These are phyloP conservation scores for Kuraishia piskuri DNA, from an alignment of 805 yeast genomes.

Conservation along the genomic window DNA sequence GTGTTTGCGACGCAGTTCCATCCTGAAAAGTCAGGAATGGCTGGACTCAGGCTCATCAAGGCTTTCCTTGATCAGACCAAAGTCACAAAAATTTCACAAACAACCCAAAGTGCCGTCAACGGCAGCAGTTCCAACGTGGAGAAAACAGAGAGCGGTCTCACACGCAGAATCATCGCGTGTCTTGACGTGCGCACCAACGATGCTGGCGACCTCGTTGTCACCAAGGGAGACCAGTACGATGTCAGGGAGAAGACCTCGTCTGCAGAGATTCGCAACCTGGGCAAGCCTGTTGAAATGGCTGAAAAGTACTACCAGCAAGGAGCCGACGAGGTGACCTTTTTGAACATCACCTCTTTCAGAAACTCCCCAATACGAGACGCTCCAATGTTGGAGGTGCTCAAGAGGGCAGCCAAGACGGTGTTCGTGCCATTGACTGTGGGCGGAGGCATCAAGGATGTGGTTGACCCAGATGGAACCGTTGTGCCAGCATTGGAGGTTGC, in stretches of 20 bases:
- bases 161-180: constrained; percentile 92
- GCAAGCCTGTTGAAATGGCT: constrained; percentile 94
- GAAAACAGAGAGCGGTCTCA: constrained; percentile 46
- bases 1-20: constrained; percentile 96
- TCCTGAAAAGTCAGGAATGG: constrained; percentile 95
- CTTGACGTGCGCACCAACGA: constrained; percentile 95
- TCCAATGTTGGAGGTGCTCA: constrained; percentile 91
- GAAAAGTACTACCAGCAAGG: constrained; percentile 87
- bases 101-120: constrained; percentile 1
- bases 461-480: constrained; percentile 73
- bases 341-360: constrained; percentile 92
- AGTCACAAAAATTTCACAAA: constrained; percentile 13
- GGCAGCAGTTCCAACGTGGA: constrained; percentile 5
- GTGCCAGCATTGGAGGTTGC: constrained; percentile 91
- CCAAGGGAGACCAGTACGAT: constrained; percentile 98
- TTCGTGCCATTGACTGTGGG: constrained; percentile 98
- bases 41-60: constrained; percentile 72
- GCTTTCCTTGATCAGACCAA: constrained; percentile 54
- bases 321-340: constrained; percentile 93
- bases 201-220: constrained; percentile 90
- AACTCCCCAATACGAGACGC: constrained; percentile 88
- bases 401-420: constrained; percentile 75
- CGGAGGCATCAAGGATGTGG: constrained; percentile 91
- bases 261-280: constrained; percentile 78
- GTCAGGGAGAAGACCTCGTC: constrained; percentile 69